These are phyloP conservation scores for Globisporangium lucens DNA, from an alignment of 352 stramenopile genomes.

Conservation along the genomic window DNA sequence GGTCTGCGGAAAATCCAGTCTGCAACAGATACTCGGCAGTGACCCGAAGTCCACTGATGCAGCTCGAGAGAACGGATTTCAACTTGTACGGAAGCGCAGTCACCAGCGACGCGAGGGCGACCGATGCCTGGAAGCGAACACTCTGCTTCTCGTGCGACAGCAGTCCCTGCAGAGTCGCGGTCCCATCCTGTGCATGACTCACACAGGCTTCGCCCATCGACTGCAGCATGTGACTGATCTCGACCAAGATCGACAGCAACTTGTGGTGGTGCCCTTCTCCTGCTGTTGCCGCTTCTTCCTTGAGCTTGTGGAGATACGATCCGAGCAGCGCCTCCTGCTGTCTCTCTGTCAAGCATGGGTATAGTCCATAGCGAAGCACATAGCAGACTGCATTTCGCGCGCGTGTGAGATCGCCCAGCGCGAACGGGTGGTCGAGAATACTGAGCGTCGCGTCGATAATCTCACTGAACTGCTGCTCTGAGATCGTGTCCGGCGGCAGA, in stretches of 20 bases:
- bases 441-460: conserved; percentile 60
- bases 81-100: conserved; percentile 65
- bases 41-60: conserved; percentile 39
- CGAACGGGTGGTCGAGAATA: conserved; percentile 74
- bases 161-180: conserved; percentile 35
- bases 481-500: conserved; percentile 56
- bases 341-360: conserved; percentile 55
- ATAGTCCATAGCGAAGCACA: conserved; percentile 67
- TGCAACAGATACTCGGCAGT: conserved; percentile 37
- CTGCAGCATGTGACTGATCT: conserved; percentile 68
- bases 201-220: conserved; percentile 60
- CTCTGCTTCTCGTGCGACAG: conserved; percentile 72
- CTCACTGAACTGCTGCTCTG: conserved; percentile 59
- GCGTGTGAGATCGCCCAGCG: conserved; percentile 67
- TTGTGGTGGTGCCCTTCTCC: conserved; percentile 63
- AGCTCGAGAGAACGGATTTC: conserved; percentile 41
- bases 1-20: conserved; percentile 27
- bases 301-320: conserved; percentile 52
- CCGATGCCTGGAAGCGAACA: conserved; percentile 64
- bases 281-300: conserved; percentile 31
- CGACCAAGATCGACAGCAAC: conserved; percentile 50
- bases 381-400: conserved; percentile 77
- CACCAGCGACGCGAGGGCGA: conserved; percentile 60
- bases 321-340: conserved; percentile 62
- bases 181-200: conserved; percentile 40